Evolutionary conservation across 371 early-diverging fungal genomes (phyloP), one percentile per base, ranked within the genome.

Genomic region (Dichotomocladium elegans): DNA sequence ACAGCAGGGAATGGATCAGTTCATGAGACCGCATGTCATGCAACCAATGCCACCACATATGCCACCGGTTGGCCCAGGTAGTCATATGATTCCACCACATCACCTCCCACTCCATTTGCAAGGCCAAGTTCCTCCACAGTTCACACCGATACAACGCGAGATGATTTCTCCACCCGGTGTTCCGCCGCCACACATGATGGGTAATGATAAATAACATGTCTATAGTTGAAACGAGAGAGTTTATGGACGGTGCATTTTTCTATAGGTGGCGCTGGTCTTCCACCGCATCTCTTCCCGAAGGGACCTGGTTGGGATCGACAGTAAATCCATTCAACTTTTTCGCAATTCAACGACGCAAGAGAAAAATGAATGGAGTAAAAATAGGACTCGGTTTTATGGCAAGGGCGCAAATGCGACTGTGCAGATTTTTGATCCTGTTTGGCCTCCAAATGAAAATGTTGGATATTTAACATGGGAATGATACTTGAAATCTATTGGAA

Each of bases 381-480:
- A 33, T 30, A 33, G 27, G 15, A 3, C 17, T n/a, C 31, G n/a
- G 3, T 15, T 44, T 29, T 41, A 47, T 53, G 41, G 51, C 53
- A 42, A 33, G n/a, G 64, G 62, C 24, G 68, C 75, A 64, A 94
- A 90, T 9, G 88, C 89, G 4, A 92, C 86, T 1, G 92, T 92
- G 41, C 85, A 85, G 33, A 93, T 90, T 21, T 82, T 90, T 58
- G 92, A 92, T 11, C 95, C 95, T 22, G 79, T 80, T 0, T 81
- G 83, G 4, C 95, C 95, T 51, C 95, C 94, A 77, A 95, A 95
- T 51, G 68, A 81, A 63, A 94, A 94, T 22, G 89, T 82, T 9
- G 85, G 86, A 63, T 94, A 88, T 66, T 85, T 82, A 51, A 93
- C 80, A 49, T 85, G 77, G 3, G 83, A 87, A 35, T 80, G 69